Base-by-base conservation (phyloP, 345 rosid species). In the Euphorbia lathyris region DNA sequence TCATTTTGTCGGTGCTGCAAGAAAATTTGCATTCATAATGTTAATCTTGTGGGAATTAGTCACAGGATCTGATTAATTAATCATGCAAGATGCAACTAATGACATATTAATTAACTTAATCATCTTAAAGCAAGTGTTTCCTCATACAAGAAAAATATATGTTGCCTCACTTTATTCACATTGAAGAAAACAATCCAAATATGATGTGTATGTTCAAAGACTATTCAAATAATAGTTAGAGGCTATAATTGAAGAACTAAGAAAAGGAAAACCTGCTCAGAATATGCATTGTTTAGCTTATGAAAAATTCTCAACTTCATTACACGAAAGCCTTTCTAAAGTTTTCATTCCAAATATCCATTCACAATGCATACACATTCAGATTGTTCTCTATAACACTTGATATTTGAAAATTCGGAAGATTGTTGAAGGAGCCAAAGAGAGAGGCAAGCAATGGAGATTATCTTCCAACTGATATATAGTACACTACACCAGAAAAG, bases 1-100 rank as follows among this genome's bases (percentile, higher is more conserved):
- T 91, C 77, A 77, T 84, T 83, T 94, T 88, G 81, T 91, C 96
- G 76, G 98, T 88, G 68, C 97, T 88, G 88, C 83, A 88, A 76
- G 77, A 43, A 72, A 70, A 76, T 55, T 69, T 72, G 52, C 70
- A 66, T 4, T 16, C 52, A 58, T 52, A 19, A 7, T 55, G 72
- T 55, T 6, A 83, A 75, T 16, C 11, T 52, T 63, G 23, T 3
- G 30, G 27, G 63, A 62, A 64, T 77, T 40, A 73, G n/a, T 27
- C 36, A 34, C 27, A 67, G 13, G 65, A 50, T 32, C 34, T 32
- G 5, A 68, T 25, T 12, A 12, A 42, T 65, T 25, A 65, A 23
- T 34, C 29, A 55, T 42, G 10, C 38, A 12, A 65, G 20, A 55
- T 42, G 10, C 51, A n/a, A 72, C 27, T 29, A 36, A 38, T 69